Conservation (phyloP, 2,329 filamentous ascomycete genomes). For the Cladophialophora carrionii region DNA sequence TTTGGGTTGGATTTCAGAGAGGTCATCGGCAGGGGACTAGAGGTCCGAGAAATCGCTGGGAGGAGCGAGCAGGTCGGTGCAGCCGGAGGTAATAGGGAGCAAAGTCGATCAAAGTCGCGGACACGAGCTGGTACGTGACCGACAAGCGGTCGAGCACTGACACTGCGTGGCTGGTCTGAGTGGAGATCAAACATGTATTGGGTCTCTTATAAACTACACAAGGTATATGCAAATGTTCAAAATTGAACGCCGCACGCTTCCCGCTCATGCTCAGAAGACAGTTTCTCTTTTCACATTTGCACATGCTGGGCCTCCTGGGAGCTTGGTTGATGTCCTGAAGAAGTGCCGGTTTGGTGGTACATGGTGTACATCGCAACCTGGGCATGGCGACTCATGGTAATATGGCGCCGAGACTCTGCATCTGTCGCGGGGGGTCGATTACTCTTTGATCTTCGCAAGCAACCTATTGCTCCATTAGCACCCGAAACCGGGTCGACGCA, state of each 20-base stretch:
- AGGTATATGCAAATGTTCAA: constrained; percentile 27
- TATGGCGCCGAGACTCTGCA: constrained; percentile 1
- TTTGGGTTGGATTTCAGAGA: constrained; percentile 89
- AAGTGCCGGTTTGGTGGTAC: constrained; percentile 26
- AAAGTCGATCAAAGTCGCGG: constrained; percentile 28
- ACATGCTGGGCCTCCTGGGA: constrained; percentile 13
- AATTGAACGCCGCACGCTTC: constrained; percentile 20
- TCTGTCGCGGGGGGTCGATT: constrained; percentile 44
- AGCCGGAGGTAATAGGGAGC: constrained; percentile 2
- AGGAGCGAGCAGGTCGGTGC: not conserved
- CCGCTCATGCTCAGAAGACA: constrained; percentile 26
- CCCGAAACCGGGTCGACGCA: not conserved
- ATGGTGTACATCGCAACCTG: constrained; percentile 30
- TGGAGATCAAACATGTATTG: constrained; percentile 31
- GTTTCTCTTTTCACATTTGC: constrained; percentile 14
- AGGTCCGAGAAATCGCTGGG: constrained; percentile 25
- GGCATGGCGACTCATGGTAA: not conserved
- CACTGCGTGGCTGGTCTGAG: constrained; percentile 14
- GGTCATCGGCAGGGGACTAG: constrained; percentile 66
- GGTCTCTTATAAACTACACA: constrained; percentile 26
- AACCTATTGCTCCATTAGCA: constrained; percentile 62
- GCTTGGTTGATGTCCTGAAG: constrained; percentile 7
- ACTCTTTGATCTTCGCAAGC: constrained; percentile 99
- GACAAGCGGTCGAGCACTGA: not conserved
- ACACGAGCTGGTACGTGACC: constrained; percentile 18